phyloP scores from a whole-genome alignment of 2,329 filamentous ascomycete species.

The Colletotrichum sp. region DNA sequence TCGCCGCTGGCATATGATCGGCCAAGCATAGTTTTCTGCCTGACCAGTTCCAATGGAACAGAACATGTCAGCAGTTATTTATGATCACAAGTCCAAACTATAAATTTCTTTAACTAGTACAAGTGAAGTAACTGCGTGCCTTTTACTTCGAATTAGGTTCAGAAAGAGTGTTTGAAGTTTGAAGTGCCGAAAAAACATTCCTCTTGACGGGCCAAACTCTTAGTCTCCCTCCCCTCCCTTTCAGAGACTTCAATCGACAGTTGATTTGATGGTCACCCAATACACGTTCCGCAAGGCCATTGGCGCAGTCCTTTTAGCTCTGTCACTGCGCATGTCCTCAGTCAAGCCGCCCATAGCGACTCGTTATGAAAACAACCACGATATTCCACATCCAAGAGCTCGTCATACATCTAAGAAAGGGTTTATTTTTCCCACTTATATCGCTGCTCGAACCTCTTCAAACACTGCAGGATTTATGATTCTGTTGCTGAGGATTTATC shows the following conservation, averaged over 20 bases:
- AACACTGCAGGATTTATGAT: rapidly evolving
- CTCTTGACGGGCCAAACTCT: not conserved
- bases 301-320: not conserved
- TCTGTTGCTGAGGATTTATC: not conserved
- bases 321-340: not conserved
- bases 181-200: rapidly evolving
- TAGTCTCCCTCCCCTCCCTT: rapidly evolving
- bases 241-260: not conserved
- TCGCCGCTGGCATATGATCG: not conserved
- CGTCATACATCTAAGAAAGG: not conserved
- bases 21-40: not conserved
- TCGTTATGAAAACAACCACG: not conserved
- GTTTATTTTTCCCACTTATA: not conserved
- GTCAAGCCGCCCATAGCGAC: not conserved
- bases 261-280: not conserved
- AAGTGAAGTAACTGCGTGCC: rapidly evolving
- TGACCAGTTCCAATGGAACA: not conserved
- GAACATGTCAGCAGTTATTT: not conserved
- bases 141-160: rapidly evolving
- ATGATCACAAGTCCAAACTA: not conserved
- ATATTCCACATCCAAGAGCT: not conserved
- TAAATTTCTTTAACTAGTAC: rapidly evolving
- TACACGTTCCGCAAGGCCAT: not conserved
- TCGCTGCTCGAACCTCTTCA: not conserved
- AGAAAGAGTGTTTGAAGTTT: not conserved